Evolutionary conservation across 371 early-diverging fungal genomes (phyloP), one percentile per base, ranked within the genome.

Genomic region (Mortierella sp.): DNA sequence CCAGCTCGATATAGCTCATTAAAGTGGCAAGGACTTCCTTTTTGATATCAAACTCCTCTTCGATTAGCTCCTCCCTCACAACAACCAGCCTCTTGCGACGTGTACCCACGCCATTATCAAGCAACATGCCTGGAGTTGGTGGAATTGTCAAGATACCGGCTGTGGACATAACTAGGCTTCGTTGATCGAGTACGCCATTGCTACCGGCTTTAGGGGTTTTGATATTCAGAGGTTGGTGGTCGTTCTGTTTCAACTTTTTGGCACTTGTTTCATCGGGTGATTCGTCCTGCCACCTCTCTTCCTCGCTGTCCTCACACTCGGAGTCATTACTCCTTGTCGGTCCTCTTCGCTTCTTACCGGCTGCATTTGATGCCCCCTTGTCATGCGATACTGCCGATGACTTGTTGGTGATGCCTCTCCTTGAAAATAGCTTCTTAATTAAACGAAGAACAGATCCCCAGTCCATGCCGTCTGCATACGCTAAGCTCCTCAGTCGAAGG

Each of bases 401-500:
- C 24, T 49, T 3, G 22, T 60, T 45, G 5, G 16, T 32, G 18
- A 78, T 58, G 4, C 47, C 66, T 43, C 59, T 70, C 55, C 72
- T 76, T 49, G 49, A 86, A 68, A 84, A 88, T 63, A 90, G 59
- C 40, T 77, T 74, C 64, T 77, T 75, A 30, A 92, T 49, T 49
- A 93, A 73, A 12, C 88, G 66, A 49, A 87, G 75, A 16, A 93
- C 77, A 2, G 84, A 63, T 8, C 80, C 77, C 49, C 84, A 75
- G 47, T 90, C 91, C 43, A 90, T 77, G 0, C 87, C 87, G 30
- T 92, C 91, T 3, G 87, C 73, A 71, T 88, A 89, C 0, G 87
- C 90, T 77, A 92, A 86, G 70, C 90, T 91, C 14, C 93, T 87
- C 40, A 90, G 84, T 24, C 75, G 83, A 28, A 89, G 79, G 45